phyloP scores from a whole-genome alignment of 306 rosid species.

The Geum urbanum region DNA sequence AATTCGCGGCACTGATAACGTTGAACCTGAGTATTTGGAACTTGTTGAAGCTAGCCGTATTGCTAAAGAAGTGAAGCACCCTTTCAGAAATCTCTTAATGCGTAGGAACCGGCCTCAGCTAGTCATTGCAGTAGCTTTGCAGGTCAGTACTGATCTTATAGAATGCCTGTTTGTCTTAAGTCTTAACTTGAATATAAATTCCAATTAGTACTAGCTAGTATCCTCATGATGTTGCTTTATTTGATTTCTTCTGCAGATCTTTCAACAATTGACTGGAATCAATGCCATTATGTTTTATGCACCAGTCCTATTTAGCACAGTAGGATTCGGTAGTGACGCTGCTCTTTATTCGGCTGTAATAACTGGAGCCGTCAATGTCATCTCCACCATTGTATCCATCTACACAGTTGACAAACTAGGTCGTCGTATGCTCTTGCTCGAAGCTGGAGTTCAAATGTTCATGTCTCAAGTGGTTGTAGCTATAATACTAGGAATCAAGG shows the following conservation, averaged over 20 bases:
- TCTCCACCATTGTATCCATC: slow-evolving; percentile 66
- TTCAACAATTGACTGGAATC: slow-evolving; percentile 90
- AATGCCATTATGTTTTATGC: slow-evolving; percentile 94
- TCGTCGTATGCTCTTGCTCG: slow-evolving; percentile 50
- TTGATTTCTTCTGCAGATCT: slow-evolving; percentile 39
- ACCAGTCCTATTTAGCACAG: slow-evolving; percentile 63
- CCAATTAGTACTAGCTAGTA: background rate
- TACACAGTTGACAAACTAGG: slow-evolving; percentile 69
- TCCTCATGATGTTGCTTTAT: background rate
- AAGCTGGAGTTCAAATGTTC: slow-evolving; percentile 82
- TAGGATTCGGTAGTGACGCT: slow-evolving; percentile 67
- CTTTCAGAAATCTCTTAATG: slow-evolving; percentile 61
- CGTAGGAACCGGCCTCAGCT: slow-evolving; percentile 72
- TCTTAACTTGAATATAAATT: background rate
- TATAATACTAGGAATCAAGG: slow-evolving; percentile 49
- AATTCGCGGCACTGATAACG: slow-evolving; percentile 64
- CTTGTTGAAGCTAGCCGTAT: slow-evolving; percentile 71
- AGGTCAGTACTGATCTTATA: slow-evolving; percentile 32
- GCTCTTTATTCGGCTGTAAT: slow-evolving; percentile 73
- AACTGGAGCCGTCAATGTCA: slow-evolving; percentile 64
- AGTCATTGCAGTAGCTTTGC: slow-evolving; percentile 59
- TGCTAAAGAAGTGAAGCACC: slow-evolving; percentile 67
- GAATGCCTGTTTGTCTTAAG: background rate
- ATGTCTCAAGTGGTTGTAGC: slow-evolving; percentile 62
- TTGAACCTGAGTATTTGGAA: slow-evolving; percentile 74